Evolutionary conservation across 2,329 filamentous ascomycete genomes (phyloP), one percentile per base, ranked within the genome.

Genomic region (Trichophyton schoenleinii): DNA sequence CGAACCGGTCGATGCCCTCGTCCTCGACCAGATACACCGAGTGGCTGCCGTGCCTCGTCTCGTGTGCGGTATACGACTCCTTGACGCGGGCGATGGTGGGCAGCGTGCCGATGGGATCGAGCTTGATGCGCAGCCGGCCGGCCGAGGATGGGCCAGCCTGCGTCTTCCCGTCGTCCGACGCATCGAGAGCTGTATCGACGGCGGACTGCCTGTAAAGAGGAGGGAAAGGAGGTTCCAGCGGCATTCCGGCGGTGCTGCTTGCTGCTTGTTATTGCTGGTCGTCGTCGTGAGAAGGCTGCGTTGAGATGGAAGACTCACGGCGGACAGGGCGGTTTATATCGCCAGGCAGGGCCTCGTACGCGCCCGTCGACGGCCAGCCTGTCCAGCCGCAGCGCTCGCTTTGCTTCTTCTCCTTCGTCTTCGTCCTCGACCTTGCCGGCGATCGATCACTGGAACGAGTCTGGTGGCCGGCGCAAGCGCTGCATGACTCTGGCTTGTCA

Each of bases 1-100:
- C 59, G n/a, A 61, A 64, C 11, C 31, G 22, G 48, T 59, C 53
- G 18, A 64, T 57, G 8, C 34, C 38, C 15, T 60, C 60, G 48
- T 59, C 58, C 28, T 63, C 62, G 34, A 61, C 59, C 34, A 63
- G 57, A 28, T 61, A 61, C 9, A 59, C 62, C 2, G 38, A 41
- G 20, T 61, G 57, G 57, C 31, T 22, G 38, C 31, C 34, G 38
- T 58, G 55, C 25, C 28, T 41, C 7, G 5, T n/a, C 11, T 38
- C 31, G 8, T n/a, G 34, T 4, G 4, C 20, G n/a, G 31, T 41
- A 6, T 41, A 25, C 2, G 34, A 7, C 7, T 36, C 41, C 25
- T 25, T 41, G 8, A 55, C 61, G 6, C 60, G 62, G 25, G 60
- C 53, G 13, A 63, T 63, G 3, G 62, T 63, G 0, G 62, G 62